Evolutionary conservation across 345 rosid genomes (phyloP).

Genomic region (Gossypium longicalyx): DNA sequence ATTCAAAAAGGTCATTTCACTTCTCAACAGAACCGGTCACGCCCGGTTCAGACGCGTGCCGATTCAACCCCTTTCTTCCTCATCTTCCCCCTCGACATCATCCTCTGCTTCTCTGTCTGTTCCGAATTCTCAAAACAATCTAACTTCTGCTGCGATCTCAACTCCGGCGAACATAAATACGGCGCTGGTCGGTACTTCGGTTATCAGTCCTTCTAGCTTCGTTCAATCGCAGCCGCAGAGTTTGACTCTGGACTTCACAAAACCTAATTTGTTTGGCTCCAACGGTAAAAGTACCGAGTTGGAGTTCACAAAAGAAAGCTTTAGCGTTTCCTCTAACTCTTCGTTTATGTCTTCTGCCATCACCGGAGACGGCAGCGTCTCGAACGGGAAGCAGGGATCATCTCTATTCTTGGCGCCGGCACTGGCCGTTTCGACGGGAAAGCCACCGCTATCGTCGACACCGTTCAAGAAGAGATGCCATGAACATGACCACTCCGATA

Average conservation of each 20-base stretch:
- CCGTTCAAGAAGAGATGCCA: constrained; percentile 53
- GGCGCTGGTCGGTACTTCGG: constrained; percentile 15
- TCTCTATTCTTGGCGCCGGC: constrained; percentile 51
- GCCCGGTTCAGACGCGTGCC: constrained; percentile 92
- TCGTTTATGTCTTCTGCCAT: constrained; percentile 81
- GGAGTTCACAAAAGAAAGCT: constrained; percentile 64
- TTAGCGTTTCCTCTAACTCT: constrained; percentile 73
- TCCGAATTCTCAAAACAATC: constrained; percentile 2
- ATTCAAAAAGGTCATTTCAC: constrained; percentile 73
- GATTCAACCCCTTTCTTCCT: constrained; percentile 29
- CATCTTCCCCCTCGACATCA: constrained; percentile 21
- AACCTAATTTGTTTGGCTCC: constrained; percentile 45
- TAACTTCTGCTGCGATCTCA: background rate
- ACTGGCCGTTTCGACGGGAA: constrained; percentile 55
- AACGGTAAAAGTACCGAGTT: constrained; percentile 44
- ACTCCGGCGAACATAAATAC: constrained; percentile 3
- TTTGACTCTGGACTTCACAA: constrained; percentile 77
- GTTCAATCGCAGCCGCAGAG: constrained; percentile 49
- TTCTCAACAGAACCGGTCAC: constrained; percentile 78
- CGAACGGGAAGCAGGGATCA: constrained; percentile 72
- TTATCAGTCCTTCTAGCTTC: constrained; percentile 25
- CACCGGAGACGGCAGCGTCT: constrained; percentile 92
- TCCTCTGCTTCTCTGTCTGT: constrained; percentile 5
- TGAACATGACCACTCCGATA: constrained; percentile 59
- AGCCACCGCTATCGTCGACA: constrained; percentile 57